phyloP scores from a whole-genome alignment of 306 rosid species.

The Astragalus glycyphyllos region DNA sequence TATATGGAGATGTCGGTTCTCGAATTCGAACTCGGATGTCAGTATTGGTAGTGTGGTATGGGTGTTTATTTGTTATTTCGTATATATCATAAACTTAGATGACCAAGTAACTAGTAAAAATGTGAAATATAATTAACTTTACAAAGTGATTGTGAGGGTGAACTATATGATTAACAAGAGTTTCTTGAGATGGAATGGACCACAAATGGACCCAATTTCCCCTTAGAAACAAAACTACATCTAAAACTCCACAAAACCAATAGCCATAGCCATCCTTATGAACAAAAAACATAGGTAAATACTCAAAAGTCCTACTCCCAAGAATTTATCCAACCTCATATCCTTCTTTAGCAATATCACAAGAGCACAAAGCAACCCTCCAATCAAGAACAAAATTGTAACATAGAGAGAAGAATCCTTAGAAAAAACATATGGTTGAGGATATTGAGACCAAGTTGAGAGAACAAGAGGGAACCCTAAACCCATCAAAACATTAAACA shows the following conservation, averaged over 20 bases:
- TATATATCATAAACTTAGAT: background rate
- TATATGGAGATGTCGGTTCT: no score
- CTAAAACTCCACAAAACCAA: constrained; percentile 44
- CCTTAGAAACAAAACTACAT: background rate
- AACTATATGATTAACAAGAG: constrained; percentile 23
- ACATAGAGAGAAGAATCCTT: constrained; percentile 53
- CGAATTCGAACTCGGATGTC: no score
- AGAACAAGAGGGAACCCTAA: constrained; percentile 68
- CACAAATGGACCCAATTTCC: constrained; percentile 31
- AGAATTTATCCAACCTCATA: constrained; percentile 65
- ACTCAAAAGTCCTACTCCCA: constrained; percentile 67
- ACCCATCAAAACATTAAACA: constrained; percentile 75
- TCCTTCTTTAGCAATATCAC: constrained; percentile 64
- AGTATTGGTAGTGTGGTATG: no score
- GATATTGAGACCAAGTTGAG: constrained; percentile 61
- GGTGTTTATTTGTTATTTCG: no score
- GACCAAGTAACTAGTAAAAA: background rate
- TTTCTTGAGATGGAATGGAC: no score
- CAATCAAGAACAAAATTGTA: constrained; percentile 60
- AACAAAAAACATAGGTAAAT: constrained; percentile 69
- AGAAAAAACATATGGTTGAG: constrained; percentile 54
- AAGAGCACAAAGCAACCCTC: constrained; percentile 79
- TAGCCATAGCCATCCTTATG: constrained; percentile 55
- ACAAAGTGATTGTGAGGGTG: constrained; percentile 27
- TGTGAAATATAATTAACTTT: background rate